Evolutionary conservation across 129 eudicot species (phyloP).

Genomic region (Flaveria trinervia): DNA sequence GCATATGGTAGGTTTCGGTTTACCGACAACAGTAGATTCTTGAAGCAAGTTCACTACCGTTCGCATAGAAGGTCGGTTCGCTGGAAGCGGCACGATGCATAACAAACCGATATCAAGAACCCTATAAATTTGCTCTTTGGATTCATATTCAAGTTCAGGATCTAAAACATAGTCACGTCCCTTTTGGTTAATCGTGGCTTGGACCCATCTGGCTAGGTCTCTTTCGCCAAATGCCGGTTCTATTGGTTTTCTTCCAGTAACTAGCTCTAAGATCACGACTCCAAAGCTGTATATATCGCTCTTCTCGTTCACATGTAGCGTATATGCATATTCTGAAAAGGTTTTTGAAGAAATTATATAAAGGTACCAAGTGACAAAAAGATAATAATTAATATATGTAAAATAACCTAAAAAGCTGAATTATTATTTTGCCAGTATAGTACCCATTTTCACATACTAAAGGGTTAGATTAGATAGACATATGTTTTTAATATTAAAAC

Average conservation of each 20-base stretch:
- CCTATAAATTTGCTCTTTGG: conserved; percentile 57
- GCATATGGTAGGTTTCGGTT: conserved; percentile 26
- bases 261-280: conserved; percentile 76
- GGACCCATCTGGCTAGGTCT: conserved; percentile 78
- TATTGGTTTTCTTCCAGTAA: conserved; percentile 68
- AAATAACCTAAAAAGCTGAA: neutral
- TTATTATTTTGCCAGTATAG: neutral
- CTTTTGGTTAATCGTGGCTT: conserved; percentile 49
- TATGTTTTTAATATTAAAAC: no score
- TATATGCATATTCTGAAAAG: conserved; percentile 79
- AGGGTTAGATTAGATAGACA: no score
- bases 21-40: conserved; percentile 40
- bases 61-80: conserved; percentile 89
- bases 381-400: no score
- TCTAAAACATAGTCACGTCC: conserved; percentile 62
- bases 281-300: conserved; percentile 95
- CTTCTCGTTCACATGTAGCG: conserved; percentile 84
- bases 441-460: no score
- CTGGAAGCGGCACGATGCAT: conserved; percentile 64
- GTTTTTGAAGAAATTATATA: neutral
- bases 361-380: neutral
- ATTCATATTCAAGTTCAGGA: conserved; percentile 46
- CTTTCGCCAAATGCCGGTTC: conserved; percentile 65
- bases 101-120: conserved; percentile 70
- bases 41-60: conserved; percentile 72